Evolutionary conservation across 139 green algal genomes (phyloP), one percentile per base, ranked within the genome.

Genomic region (Diplosphaera chodatii): DNA sequence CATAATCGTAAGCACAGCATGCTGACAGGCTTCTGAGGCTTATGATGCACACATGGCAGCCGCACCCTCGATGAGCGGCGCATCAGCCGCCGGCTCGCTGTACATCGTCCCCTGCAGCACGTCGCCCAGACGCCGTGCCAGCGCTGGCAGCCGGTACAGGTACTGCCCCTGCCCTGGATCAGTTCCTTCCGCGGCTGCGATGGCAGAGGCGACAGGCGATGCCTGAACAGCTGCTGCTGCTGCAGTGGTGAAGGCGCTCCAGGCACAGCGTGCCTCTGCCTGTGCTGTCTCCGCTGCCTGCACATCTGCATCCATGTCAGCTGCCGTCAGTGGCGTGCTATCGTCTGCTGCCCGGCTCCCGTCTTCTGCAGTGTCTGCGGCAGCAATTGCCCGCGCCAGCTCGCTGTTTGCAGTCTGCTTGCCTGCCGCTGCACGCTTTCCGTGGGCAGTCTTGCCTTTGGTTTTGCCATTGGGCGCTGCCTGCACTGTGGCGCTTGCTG

Each of bases 201-300:
- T 48, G 8, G 37, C 37, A 21, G 8, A 8, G 13, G 37, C 37
- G 37, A 13, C 16, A 23, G 13, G 48, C 48, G 16, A 8, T 8
- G 37, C 10, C 48, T 59, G 48, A 3, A 3, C 13, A 23, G 48
- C 48, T 3, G 13, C 48, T 10, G 48, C 48, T 5, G 48, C 48
- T 10, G 48, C 48, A 18, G 48, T 18, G 48, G 13, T 27, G 48
- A 59, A 59, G 10, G 48, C 48, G 3, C 3, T 25, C 48, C 48
- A 59, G 10, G 16, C 48, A 3, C 3, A 4, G 25, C 48, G 48
- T 59, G 16, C 48, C 48, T 25, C 48, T 3, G 10, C 10, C 48
- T 48, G 37, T 20, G 37, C 10, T 10, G 73, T 80, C 1, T 84
- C 77, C 66, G 91, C 83, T 2, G 79, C 86, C 29, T 25, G 21